These are phyloP conservation scores for Chrysosporium keratinophilum DNA, from an alignment of 2,329 filamentous ascomycete genomes.

Conservation along the genomic window DNA sequence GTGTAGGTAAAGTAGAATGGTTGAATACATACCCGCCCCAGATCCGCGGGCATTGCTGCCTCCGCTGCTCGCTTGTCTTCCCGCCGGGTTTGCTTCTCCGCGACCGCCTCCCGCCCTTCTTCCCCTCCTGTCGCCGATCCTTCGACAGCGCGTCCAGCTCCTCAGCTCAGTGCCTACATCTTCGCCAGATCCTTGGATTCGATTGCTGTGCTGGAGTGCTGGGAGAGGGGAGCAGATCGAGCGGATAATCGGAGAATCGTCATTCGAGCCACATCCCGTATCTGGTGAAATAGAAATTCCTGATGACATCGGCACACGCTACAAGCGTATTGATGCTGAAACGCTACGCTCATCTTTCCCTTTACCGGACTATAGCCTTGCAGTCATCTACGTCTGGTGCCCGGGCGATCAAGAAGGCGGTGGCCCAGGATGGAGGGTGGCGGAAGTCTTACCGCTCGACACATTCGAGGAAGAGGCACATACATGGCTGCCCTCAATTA, in stretches of 20 bases:
- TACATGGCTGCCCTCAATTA: constrained; percentile 44
- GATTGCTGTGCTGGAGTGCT: constrained; percentile 50
- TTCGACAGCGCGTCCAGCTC: constrained; percentile 52
- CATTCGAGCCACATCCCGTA: constrained; percentile 53
- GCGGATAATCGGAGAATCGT: constrained; percentile 43
- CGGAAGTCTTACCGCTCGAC: constrained; percentile 48
- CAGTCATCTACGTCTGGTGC: constrained; percentile 52
- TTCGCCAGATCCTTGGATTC: constrained; percentile 46
- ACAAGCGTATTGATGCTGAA: constrained; percentile 51
- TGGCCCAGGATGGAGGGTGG: constrained; percentile 47
- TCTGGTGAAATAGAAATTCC: constrained; percentile 56
- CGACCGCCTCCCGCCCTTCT: constrained; percentile 51
- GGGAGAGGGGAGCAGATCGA: constrained; percentile 45
- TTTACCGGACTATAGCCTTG: constrained; percentile 45
- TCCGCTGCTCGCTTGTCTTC: constrained; percentile 53
- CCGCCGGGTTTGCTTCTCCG: constrained; percentile 49
- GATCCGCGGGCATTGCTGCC: constrained; percentile 49
- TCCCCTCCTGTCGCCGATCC: constrained; percentile 51
- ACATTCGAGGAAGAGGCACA: constrained; percentile 39
- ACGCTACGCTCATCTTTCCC: constrained; percentile 48
- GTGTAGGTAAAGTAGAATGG: constrained; percentile 33
- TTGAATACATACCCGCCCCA: constrained; percentile 46
- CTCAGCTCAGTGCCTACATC: constrained; percentile 39
- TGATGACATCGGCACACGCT: constrained; percentile 46
- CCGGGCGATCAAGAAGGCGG: constrained; percentile 45